Percentiles rank a stretch among this genome's conserved stretches.
Conservation (phyloP, 2,329 filamentous ascomycete species). For the Aureobasidium sp. region DNA sequence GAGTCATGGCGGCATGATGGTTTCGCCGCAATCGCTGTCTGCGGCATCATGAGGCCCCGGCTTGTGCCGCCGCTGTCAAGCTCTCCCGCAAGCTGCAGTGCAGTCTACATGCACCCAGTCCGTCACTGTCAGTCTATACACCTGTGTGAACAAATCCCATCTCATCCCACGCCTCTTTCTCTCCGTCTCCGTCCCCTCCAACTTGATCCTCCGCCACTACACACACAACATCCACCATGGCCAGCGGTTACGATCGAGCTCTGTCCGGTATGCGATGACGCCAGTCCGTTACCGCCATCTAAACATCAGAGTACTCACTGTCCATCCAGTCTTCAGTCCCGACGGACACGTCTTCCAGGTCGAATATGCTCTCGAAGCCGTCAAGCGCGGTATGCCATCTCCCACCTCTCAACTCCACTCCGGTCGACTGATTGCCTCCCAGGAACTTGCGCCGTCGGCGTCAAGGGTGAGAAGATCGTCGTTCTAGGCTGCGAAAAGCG, state of each 20-base stretch:
- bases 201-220: neutral
- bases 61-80: conserved; percentile 5
- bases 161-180: neutral
- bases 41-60: conserved; percentile 1
- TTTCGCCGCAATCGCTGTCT: neutral
- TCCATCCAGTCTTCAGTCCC: conserved; percentile 76
- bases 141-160: neutral
- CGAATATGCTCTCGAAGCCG: conserved; percentile 97
- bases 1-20: neutral
- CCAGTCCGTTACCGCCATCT: conserved; percentile 1
- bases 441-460: conserved; percentile 96
- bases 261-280: conserved; percentile 23
- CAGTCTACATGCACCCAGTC: neutral
- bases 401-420: neutral
- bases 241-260: conserved; percentile 94
- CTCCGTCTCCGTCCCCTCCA: neutral
- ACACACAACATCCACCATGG: conserved; percentile 45
- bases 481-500: conserved; percentile 98
- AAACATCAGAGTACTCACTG: neutral
- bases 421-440: conserved; percentile 12
- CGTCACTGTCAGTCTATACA: neutral
- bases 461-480: conserved; percentile 90
- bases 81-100: conserved; percentile 10
- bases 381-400: conserved; percentile 72
- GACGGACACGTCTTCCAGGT: conserved; percentile 99